Percentiles rank a stretch among this genome's conserved stretches.
phyloP scores from a whole-genome alignment of 1,284 basidiomycete genomes.

The Abortiporus biennis region DNA sequence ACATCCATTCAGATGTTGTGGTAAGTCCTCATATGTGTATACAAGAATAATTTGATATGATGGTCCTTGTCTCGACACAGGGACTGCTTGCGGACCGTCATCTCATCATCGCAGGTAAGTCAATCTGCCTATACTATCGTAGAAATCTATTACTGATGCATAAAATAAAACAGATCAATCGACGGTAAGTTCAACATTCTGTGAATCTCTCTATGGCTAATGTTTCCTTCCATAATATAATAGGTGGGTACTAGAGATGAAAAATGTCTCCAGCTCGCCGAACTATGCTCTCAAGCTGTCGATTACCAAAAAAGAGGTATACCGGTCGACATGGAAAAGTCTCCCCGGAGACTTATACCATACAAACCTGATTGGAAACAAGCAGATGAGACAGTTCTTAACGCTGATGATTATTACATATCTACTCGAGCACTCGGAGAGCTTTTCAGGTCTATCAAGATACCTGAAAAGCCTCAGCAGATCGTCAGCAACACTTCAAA shows the following conservation, averaged over 20 bases:
- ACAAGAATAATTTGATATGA: too few species aligned
- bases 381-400: conserved; percentile 48
- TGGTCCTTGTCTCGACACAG: conserved; percentile 50
- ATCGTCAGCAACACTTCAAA: neutral
- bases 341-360: conserved; percentile 41
- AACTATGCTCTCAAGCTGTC: conserved; percentile 57
- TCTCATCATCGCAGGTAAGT: conserved; percentile 48
- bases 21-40: too few species aligned
- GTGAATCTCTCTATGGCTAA: too few species aligned
- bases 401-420: conserved; percentile 52
- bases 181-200: too few species aligned
- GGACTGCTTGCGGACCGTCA: conserved; percentile 59
- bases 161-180: too few species aligned
- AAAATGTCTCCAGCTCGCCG: conserved; percentile 54
- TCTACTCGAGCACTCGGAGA: conserved; percentile 56
- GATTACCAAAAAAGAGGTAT: conserved; percentile 67
- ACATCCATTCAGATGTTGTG: conserved; percentile 71
- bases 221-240: too few species aligned
- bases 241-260: conserved; percentile 1
- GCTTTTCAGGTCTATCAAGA: conserved; percentile 49
- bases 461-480: conserved; percentile 20
- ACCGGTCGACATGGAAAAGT: conserved; percentile 38
- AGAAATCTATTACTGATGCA: too few species aligned
- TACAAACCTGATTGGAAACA: conserved; percentile 69
- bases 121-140: too few species aligned